Evolutionary conservation across 1,139 yeast species (phyloP), one percentile per base, ranked within the genome.

Genomic region (Pichia sp.): DNA sequence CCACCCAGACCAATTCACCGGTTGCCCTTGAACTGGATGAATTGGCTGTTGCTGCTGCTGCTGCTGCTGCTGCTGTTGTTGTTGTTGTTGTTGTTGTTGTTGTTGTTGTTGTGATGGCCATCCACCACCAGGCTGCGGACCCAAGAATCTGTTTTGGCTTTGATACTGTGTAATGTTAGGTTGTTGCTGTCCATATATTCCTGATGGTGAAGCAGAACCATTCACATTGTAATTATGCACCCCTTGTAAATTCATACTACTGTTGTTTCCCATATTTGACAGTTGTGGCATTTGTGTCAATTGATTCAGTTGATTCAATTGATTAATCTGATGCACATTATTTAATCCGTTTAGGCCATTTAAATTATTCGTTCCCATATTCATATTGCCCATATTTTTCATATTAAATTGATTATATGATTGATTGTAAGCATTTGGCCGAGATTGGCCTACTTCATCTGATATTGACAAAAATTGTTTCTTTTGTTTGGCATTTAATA

Each of bases 401-500:
- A 22, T 35, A 26, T 26, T 30, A n/a, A 29, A 28, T 22, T 16
- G 25, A 29, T 36, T 31, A 22, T 30, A n/a, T 12, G 12, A 30
- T n/a, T 30, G 24, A 26, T n/a, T 30, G 20, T 20, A 16, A 26
- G 25, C 10, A 24, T 35, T 40, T 10, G 29, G 11, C 28, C 24
- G 16, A 2, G 38, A 11, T n/a, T 37, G 27, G 4, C 22, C n/a
- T 24, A 43, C 26, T 10, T 41, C 46, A 25, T 46, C 48, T 6
- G 42, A 30, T 1, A 52, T 47, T 4, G 59, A 45, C 3, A 58
- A 42, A 42, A 51, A 58, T 47, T 49, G 59, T 39, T 59, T 59
- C 32, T 53, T 50, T 39, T 60, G 63, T 12, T 51, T 49, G 12
- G 50, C 54, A 43, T 50, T 60, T 38, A 53, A 47, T 7, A 53